phyloP scores from a whole-genome alignment of 139 green algal genomes.

The Chlorella sp. region DNA sequence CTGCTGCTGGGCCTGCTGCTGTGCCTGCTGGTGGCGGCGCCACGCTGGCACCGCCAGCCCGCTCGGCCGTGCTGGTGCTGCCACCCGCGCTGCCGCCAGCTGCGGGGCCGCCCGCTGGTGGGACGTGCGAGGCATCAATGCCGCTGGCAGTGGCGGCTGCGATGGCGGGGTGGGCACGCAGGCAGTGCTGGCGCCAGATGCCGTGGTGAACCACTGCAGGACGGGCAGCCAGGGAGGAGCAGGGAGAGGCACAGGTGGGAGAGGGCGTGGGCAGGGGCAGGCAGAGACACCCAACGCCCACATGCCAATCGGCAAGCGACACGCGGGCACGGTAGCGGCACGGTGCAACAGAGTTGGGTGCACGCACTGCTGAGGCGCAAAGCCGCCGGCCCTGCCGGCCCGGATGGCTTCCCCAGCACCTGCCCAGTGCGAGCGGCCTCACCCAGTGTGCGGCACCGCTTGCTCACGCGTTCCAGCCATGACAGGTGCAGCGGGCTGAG shows the following conservation, averaged over 20 bases:
- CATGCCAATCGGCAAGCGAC: not conserved
- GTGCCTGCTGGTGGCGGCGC: not conserved
- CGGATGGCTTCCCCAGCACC: too few species aligned
- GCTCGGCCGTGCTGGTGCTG: too few species aligned
- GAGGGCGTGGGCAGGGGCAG: too few species aligned
- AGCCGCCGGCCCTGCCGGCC: not conserved
- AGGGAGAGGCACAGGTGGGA: not conserved
- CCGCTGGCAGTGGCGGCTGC: not conserved
- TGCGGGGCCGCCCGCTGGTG: not conserved
- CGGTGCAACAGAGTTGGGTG: not conserved
- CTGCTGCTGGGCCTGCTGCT: not conserved
- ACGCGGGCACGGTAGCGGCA: not conserved
- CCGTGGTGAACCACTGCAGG: constrained; percentile 7
- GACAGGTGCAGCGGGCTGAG: not conserved
- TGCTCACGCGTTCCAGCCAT: constrained; percentile 10
- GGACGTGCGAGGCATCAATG: not conserved
- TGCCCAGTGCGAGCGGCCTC: not conserved
- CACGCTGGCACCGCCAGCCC: not conserved
- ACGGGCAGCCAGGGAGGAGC: not conserved
- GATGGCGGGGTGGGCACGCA: not conserved
- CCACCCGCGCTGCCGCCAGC: not conserved
- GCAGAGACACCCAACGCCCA: not conserved
- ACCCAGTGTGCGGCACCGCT: constrained; percentile 16
- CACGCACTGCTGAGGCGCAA: not conserved
- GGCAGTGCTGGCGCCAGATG: constrained; percentile 17